A percentile compares a stretch with the other conserved stretches of the same genome.
Conservation (phyloP, 148 eudicot species). For the Chenopodium suecicum region DNA sequence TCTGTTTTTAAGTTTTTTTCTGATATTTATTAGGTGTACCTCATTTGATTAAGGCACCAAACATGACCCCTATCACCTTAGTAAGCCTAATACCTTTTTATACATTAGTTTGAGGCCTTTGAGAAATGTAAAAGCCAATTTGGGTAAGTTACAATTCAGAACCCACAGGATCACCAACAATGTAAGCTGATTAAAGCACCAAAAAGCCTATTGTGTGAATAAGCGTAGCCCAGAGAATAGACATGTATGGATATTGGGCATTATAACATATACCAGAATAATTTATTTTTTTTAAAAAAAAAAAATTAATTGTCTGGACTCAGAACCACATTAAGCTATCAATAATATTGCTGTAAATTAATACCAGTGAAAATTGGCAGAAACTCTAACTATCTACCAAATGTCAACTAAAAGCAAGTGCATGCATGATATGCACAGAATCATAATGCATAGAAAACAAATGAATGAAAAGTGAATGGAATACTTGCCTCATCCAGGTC, state of each 20-base stretch:
- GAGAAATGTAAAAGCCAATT: background rate
- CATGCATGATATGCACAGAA: slow-evolving; percentile 3
- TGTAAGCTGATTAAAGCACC: background rate
- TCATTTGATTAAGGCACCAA: too few relatives aligned
- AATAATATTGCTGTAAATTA: background rate
- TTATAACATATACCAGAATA: background rate
- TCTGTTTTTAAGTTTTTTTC: too few relatives aligned
- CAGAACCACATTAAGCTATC: background rate
- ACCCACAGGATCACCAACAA: background rate
- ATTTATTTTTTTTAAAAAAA: too few relatives aligned
- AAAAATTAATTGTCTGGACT: background rate
- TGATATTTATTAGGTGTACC: too few relatives aligned
- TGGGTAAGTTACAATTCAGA: background rate
- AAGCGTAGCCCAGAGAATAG: background rate
- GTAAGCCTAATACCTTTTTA: too few relatives aligned
- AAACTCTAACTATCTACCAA: background rate
- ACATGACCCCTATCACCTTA: too few relatives aligned
- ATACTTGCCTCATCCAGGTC: slow-evolving; percentile 88
- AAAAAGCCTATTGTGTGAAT: background rate
- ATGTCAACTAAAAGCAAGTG: slow-evolving; percentile 3
- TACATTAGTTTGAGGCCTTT: too few relatives aligned
- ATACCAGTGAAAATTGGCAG: background rate
- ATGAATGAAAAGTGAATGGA: slow-evolving; percentile 8
- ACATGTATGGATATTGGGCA: background rate
- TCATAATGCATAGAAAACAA: background rate